Percentiles rank a stretch among this genome's conserved stretches.
phyloP scores from a whole-genome alignment of 2,329 filamentous ascomycete genomes.

The Colletotrichum euphorbiae region DNA sequence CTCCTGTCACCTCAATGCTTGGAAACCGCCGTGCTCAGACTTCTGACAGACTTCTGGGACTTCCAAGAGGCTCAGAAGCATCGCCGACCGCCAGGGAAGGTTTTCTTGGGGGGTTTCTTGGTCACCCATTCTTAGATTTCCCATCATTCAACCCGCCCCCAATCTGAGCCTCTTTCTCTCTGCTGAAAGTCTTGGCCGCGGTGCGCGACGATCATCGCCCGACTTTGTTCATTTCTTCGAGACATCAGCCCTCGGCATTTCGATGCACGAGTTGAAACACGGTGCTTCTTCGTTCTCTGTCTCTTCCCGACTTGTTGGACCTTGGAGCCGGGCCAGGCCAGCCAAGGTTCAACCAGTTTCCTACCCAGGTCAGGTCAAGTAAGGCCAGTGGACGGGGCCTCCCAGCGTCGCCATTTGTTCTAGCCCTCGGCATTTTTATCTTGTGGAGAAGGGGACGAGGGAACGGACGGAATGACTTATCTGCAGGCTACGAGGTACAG shows the following conservation, averaged over 20 bases:
- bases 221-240: constrained; percentile 29
- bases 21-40: constrained; percentile 12
- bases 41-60: constrained; percentile 1
- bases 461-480: constrained; percentile 29
- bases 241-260: constrained; percentile 32
- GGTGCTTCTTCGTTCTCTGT: not conserved
- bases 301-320: not conserved
- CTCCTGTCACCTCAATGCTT: not conserved
- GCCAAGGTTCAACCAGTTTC: constrained; percentile 6
- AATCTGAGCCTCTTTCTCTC: not conserved
- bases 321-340: constrained; percentile 2
- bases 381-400: not conserved
- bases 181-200: constrained; percentile 13
- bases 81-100: constrained; percentile 11
- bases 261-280: constrained; percentile 38
- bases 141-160: too few relatives aligned
- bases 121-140: not conserved
- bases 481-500: too few relatives aligned
- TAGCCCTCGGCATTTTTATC: constrained; percentile 21
- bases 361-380: constrained; percentile 2
- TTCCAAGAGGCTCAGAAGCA: constrained; percentile 9
- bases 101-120: constrained; percentile 14
- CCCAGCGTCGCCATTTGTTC: constrained; percentile 22
- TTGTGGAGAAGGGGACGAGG: constrained; percentile 9
- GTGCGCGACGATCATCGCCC: constrained; percentile 26